phyloP scores from a whole-genome alignment of 2,329 filamentous ascomycete genomes.

The Zarea fungicola region DNA sequence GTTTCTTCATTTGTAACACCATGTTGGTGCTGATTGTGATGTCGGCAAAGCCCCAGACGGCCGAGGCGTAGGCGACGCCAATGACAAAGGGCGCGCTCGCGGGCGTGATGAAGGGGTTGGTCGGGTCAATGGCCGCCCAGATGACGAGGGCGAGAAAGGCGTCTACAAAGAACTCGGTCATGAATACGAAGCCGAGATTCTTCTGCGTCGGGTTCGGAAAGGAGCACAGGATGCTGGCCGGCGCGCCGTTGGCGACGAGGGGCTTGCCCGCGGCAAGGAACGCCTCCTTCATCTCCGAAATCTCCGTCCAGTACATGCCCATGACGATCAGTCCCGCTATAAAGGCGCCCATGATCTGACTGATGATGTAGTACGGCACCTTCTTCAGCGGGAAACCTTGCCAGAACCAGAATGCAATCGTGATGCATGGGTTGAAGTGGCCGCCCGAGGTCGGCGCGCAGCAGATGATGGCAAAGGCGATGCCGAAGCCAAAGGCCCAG shows the following conservation, averaged over 20 bases:
- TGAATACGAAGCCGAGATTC: constrained; percentile 51
- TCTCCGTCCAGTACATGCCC: constrained; percentile 50
- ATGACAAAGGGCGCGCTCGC: constrained; percentile 46
- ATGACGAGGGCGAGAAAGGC: constrained; percentile 52
- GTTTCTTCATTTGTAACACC: too few species aligned
- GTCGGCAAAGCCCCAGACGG: constrained; percentile 53
- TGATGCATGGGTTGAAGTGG: constrained; percentile 50
- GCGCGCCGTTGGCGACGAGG: constrained; percentile 37
- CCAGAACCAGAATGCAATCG: constrained; percentile 42
- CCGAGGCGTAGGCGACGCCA: constrained; percentile 47
- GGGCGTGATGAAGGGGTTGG: constrained; percentile 51
- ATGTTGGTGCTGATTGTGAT: constrained; percentile 52
- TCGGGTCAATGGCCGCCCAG: constrained; percentile 52
- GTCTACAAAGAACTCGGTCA: constrained; percentile 56
- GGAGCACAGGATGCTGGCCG: constrained; percentile 50
- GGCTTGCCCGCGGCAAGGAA: constrained; percentile 33
- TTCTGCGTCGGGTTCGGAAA: constrained; percentile 46
- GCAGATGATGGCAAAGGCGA: constrained; percentile 54
- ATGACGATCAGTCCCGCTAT: constrained; percentile 50
- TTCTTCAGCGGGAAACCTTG: constrained; percentile 56
- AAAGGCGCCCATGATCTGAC: constrained; percentile 52
- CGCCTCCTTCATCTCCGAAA: constrained; percentile 22
- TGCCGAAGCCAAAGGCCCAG: constrained; percentile 50
- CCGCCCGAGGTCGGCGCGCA: constrained; percentile 49
- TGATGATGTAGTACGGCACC: constrained; percentile 51